Conservation (phyloP, 83 land plant genomes). For the Picea mariana region DNA sequence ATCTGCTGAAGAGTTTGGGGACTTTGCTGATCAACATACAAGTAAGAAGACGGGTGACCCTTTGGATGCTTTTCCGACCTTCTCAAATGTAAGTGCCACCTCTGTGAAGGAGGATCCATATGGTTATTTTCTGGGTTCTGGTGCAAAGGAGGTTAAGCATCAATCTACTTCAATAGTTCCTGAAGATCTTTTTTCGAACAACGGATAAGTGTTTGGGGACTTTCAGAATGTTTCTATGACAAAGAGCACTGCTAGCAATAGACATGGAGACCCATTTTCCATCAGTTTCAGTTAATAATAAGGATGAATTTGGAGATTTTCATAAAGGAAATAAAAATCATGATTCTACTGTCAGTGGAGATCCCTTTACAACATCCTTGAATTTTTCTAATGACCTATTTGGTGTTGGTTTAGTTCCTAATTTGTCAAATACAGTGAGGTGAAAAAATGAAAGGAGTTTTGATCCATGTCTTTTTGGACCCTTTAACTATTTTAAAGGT, state of each 20-base stretch:
- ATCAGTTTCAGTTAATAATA: too few species aligned
- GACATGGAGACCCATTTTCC: too few species aligned
- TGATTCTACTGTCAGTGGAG: background rate
- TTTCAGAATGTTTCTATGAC: too few species aligned
- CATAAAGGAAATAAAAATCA: background rate
- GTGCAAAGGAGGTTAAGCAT: conserved; percentile 27
- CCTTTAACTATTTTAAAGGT: too few species aligned
- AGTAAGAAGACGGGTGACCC: conserved; percentile 3
- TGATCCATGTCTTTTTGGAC: too few species aligned
- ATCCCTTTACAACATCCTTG: too few species aligned
- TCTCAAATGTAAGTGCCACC: background rate
- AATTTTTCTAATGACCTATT: too few species aligned
- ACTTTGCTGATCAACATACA: conserved; percentile 17
- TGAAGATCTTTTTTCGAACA: background rate
- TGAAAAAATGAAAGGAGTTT: too few species aligned
- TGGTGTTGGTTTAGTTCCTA: too few species aligned
- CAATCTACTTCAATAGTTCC: conserved; percentile 22
- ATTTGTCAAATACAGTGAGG: too few species aligned
- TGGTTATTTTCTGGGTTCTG: conserved; percentile 46
- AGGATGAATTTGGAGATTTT: conserved; percentile 17
- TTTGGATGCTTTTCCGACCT: background rate
- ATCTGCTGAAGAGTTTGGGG: background rate
- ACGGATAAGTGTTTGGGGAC: conserved; percentile 29
- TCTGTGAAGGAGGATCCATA: conserved; percentile 28
- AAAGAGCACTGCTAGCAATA: too few species aligned